Evolutionary conservation across 495 filamentous ascomycete species (phyloP).

Genomic region (Penicillium fimorum): DNA sequence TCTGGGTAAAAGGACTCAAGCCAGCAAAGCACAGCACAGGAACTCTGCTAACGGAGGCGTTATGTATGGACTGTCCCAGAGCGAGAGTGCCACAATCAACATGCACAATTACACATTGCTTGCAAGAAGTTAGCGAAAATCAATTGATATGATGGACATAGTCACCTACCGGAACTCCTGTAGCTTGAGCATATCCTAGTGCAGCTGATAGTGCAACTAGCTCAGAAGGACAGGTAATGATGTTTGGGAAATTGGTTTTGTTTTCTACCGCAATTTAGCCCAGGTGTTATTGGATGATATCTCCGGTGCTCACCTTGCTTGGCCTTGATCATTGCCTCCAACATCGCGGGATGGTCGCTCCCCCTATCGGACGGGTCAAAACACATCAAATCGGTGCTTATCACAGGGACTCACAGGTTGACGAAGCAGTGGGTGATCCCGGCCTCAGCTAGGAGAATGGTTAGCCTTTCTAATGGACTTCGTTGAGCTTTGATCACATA

Average conservation of each 20-base stretch:
- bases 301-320: conserved; percentile 33
- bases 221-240: conserved; percentile 90
- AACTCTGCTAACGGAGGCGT: conserved; percentile 73
- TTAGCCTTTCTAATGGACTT: not conserved
- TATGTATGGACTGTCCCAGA: conserved; percentile 85
- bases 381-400: not conserved
- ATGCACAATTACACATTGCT: conserved; percentile 84
- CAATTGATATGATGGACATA: not conserved
- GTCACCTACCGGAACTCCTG: conserved; percentile 55
- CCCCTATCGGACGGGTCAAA: conserved; percentile 41
- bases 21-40: conserved; percentile 88
- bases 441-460: conserved; percentile 15
- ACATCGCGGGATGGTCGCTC: conserved; percentile 81
- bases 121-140: not conserved
- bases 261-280: conserved; percentile 20
- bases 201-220: conserved; percentile 95
- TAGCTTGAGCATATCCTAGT: conserved; percentile 82
- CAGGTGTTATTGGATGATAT: too few relatives aligned
- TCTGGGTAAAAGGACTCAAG: conserved; percentile 76
- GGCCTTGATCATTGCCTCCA: conserved; percentile 88
- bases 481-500: not conserved
- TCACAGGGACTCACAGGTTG: conserved; percentile 18
- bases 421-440: conserved; percentile 26
- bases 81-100: conserved; percentile 92
- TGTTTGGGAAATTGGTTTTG: conserved; percentile 64